Evolutionary conservation across 768 basidiomycete species (phyloP).

Genomic region (Pholiota conissans): DNA sequence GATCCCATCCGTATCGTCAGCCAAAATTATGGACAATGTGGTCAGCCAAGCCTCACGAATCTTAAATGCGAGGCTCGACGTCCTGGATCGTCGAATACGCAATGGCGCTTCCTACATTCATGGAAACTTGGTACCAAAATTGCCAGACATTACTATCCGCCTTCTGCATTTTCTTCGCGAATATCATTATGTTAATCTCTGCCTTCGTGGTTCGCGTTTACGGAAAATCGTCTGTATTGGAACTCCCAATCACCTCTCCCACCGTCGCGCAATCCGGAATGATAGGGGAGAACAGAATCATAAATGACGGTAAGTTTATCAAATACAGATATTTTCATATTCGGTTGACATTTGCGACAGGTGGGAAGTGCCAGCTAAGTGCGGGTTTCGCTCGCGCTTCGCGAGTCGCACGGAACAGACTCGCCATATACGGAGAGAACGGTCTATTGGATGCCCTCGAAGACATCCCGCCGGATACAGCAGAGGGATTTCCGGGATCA

Average conservation of each 20-base stretch:
- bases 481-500: background rate
- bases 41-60: background rate
- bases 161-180: background rate
- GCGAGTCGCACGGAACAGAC: background rate
- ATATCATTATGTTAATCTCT: background rate
- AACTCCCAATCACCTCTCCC: slow-evolving; percentile 1
- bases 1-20: no score
- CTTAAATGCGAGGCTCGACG: background rate
- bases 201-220: background rate
- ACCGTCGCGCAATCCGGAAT: background rate
- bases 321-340: background rate
- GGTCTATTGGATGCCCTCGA: background rate
- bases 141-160: background rate
- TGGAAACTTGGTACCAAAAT: background rate
- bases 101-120: background rate
- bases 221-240: background rate
- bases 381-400: background rate
- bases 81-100: background rate
- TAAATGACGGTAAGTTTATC: background rate
- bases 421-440: background rate
- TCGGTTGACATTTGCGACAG: background rate
- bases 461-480: background rate
- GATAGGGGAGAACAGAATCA: background rate
- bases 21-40: no score
- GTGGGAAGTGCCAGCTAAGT: background rate